Evolutionary conservation across 2,329 filamentous ascomycete species (phyloP).

Genomic region (Neofusicoccum umdonicola): DNA sequence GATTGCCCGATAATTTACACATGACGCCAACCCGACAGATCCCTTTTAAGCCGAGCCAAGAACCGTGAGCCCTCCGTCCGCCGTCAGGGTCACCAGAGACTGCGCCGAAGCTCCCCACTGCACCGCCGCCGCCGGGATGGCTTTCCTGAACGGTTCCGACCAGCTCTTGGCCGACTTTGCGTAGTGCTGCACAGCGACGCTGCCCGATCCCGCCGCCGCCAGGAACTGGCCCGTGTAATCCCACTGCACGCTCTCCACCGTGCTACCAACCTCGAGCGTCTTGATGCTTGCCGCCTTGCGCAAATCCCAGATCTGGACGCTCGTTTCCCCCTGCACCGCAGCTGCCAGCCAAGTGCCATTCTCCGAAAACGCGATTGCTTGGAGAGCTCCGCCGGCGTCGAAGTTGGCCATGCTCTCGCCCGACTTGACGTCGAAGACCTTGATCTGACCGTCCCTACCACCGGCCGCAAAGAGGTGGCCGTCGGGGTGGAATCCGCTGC

Average conservation of each 20-base stretch:
- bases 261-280: slow-evolving; percentile 78
- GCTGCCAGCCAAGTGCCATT: slow-evolving; percentile 96
- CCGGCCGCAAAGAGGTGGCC: slow-evolving; percentile 91
- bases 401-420: slow-evolving; percentile 76
- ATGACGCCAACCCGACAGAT: slow-evolving; percentile 22
- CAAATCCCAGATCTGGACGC: slow-evolving; percentile 85
- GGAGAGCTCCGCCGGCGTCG: slow-evolving; percentile 62
- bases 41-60: slow-evolving; percentile 56
- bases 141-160: slow-evolving; percentile 79
- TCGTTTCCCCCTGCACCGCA: slow-evolving; percentile 71
- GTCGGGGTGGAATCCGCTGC: slow-evolving; percentile 88
- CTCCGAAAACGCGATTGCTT: slow-evolving; percentile 82
- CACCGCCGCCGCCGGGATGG: slow-evolving; percentile 68
- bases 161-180: slow-evolving; percentile 82
- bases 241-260: slow-evolving; percentile 77
- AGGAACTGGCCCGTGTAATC: slow-evolving; percentile 95
- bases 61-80: slow-evolving; percentile 72
- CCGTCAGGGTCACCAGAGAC: slow-evolving; percentile 71
- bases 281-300: slow-evolving; percentile 81
- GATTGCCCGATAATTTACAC: slow-evolving; percentile 1
- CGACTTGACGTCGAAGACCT: slow-evolving; percentile 83
- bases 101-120: slow-evolving; percentile 75
- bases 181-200: slow-evolving; percentile 86
- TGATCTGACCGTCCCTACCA: slow-evolving; percentile 74
- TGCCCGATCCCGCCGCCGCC: slow-evolving; percentile 74